These are phyloP conservation scores for Sugiyamaella grinbergsii DNA, from an alignment of 1,139 yeast genomes.

Conservation along the genomic window DNA sequence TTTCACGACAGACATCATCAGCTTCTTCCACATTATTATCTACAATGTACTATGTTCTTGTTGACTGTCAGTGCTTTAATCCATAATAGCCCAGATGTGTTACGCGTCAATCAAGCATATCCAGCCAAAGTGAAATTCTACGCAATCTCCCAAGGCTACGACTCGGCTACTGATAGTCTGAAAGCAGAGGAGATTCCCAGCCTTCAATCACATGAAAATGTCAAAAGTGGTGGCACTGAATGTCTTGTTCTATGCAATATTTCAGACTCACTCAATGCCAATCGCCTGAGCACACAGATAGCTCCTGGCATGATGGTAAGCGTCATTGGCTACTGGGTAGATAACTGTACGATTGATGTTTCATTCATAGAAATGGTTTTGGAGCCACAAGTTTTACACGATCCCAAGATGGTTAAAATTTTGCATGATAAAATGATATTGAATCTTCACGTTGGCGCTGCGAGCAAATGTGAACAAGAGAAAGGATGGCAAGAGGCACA, in stretches of 20 bases:
- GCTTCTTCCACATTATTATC: too few relatives aligned
- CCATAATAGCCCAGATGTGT: neutral
- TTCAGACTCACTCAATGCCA: neutral
- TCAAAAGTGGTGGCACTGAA: neutral
- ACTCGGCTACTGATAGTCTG: neutral
- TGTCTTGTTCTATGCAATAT: constrained; percentile 6
- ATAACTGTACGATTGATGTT: constrained; percentile 1
- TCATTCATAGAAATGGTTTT: constrained; percentile 2
- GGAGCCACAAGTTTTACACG: constrained; percentile 1
- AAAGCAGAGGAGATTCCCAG: constrained; percentile 4
- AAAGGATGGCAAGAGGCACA: neutral
- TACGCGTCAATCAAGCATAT: neutral
- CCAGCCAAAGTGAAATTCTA: constrained; percentile 9
- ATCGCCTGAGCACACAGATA: neutral
- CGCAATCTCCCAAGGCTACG: constrained; percentile 9
- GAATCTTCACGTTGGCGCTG: constrained; percentile 1
- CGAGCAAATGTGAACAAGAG: neutral
- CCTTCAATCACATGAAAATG: neutral
- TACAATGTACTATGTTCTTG: constrained; percentile 6
- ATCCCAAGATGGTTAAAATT: neutral
- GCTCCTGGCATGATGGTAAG: constrained; percentile 17
- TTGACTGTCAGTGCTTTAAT: constrained; percentile 1
- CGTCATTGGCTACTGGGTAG: constrained; percentile 21
- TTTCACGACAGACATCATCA: too few relatives aligned
- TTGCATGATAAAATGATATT: neutral